phyloP scores from a whole-genome alignment of 768 basidiomycete genomes.

The Amanita thiersii region DNA sequence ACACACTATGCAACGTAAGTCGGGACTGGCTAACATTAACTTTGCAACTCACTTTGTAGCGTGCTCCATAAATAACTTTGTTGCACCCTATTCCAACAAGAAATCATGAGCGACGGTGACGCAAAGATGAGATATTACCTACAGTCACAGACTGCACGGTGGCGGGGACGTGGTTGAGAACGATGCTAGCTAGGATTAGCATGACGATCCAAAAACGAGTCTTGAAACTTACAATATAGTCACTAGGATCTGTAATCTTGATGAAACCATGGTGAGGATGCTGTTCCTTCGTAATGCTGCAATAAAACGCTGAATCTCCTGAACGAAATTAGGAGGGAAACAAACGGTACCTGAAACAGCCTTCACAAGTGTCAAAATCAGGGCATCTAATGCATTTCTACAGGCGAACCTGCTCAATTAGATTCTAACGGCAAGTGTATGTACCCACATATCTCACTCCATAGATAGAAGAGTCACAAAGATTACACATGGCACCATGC shows the following conservation, averaged over 20 bases:
- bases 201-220: background rate
- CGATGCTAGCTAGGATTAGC: constrained; percentile 4
- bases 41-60: constrained; percentile 57
- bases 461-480: constrained; percentile 64
- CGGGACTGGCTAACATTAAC: constrained; percentile 5
- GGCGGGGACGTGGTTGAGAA: constrained; percentile 14
- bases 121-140: constrained; percentile 2
- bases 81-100: constrained; percentile 39
- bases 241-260: constrained; percentile 41
- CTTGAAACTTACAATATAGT: constrained; percentile 47
- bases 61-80: constrained; percentile 46
- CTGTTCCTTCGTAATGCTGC: constrained; percentile 58
- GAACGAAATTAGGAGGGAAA: background rate
- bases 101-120: background rate
- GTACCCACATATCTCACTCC: constrained; percentile 67
- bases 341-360: constrained; percentile 64
- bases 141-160: constrained; percentile 59
- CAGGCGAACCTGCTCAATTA: background rate
- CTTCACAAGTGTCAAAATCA: constrained; percentile 73
- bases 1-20: constrained; percentile 48
- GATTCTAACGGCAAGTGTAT: constrained; percentile 3
- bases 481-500: constrained; percentile 69
- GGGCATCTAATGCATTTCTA: constrained; percentile 79
- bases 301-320: constrained; percentile 3
- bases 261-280: constrained; percentile 76